phyloP scores from a whole-genome alignment of 768 basidiomycete species.

The Galerina sulciceps region DNA sequence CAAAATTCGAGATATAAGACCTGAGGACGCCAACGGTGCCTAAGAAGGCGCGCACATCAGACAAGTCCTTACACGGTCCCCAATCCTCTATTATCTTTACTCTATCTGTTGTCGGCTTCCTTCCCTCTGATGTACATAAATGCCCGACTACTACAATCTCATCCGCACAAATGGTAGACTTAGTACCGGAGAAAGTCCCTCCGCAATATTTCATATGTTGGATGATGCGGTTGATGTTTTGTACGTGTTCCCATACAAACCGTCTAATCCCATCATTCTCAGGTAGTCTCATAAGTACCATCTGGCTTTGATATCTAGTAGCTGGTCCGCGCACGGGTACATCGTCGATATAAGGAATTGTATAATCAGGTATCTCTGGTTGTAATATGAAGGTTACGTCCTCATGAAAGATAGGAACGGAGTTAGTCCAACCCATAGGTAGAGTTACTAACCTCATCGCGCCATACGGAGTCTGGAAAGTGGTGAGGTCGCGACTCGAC shows the following conservation, averaged over 20 bases:
- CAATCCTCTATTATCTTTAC: slow-evolving; percentile 23
- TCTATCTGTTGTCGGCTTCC: slow-evolving; percentile 23
- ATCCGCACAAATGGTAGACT: slow-evolving; percentile 2
- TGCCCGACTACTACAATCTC: slow-evolving; percentile 12
- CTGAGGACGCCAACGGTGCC: slow-evolving; percentile 25
- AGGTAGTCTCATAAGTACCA: slow-evolving; percentile 32
- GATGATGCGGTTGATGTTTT: slow-evolving; percentile 32
- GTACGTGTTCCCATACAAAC: slow-evolving; percentile 43
- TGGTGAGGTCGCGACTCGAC: slow-evolving; percentile 29
- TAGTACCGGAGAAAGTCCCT: slow-evolving; percentile 14
- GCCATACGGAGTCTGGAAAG: slow-evolving; percentile 31
- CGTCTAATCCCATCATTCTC: slow-evolving; percentile 34
- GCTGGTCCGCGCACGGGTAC: slow-evolving; percentile 23
- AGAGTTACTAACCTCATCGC: slow-evolving; percentile 21
- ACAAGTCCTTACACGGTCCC: slow-evolving; percentile 20
- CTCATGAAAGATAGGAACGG: slow-evolving; percentile 34
- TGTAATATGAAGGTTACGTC: slow-evolving; percentile 23
- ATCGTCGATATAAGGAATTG: slow-evolving; percentile 27
- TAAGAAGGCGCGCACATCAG: slow-evolving; percentile 30
- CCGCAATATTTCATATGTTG: slow-evolving; percentile 23
- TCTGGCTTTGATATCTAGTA: slow-evolving; percentile 26
- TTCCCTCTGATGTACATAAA: slow-evolving; percentile 21
- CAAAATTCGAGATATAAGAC: slow-evolving; percentile 30
- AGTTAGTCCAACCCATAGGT: slow-evolving; percentile 37
- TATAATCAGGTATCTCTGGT: slow-evolving; percentile 22